These are phyloP conservation scores for Omphalotus olearius DNA, from an alignment of 1,284 basidiomycete species.

Conservation along the genomic window DNA sequence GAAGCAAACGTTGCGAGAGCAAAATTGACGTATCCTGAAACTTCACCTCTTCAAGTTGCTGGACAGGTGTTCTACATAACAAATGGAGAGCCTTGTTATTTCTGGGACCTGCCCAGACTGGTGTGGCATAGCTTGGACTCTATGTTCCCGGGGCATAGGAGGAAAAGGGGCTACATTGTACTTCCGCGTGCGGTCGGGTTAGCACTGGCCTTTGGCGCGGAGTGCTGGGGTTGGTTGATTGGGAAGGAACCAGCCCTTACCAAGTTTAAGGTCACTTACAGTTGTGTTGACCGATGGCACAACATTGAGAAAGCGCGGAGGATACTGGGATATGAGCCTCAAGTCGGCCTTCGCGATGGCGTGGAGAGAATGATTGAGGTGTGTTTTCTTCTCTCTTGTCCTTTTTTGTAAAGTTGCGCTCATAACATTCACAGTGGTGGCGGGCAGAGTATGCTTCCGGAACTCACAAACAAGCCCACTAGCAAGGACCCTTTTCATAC, in stretches of 20 bases:
- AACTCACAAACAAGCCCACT: constrained; percentile 7
- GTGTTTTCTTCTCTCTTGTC: not conserved
- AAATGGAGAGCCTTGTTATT: constrained; percentile 93
- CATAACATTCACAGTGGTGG: constrained; percentile 3
- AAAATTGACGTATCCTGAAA: constrained; percentile 38
- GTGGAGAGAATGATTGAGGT: constrained; percentile 69
- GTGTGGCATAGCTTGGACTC: constrained; percentile 83
- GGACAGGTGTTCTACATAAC: constrained; percentile 98
- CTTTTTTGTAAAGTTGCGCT: not conserved
- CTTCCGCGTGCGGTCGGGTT: constrained; percentile 70
- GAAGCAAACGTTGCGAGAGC: constrained; percentile 47
- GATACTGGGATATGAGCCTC: constrained; percentile 90
- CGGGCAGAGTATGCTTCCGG: constrained; percentile 6
- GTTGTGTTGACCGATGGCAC: constrained; percentile 77
- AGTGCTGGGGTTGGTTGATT: constrained; percentile 71
- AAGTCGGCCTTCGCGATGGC: constrained; percentile 88
- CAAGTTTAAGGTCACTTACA: constrained; percentile 79
- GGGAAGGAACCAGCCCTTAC: constrained; percentile 90
- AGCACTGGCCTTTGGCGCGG: constrained; percentile 66
- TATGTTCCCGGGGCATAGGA: constrained; percentile 40
- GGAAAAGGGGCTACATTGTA: constrained; percentile 39
- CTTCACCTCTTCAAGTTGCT: constrained; percentile 70
- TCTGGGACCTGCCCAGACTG: constrained; percentile 91
- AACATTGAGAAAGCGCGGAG: constrained; percentile 95
- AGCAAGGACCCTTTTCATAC: not conserved